A percentile compares a stretch with the other conserved stretches of the same genome.
phyloP scores from a whole-genome alignment of 1,139 yeast species.

The Chernovozyma sophiae-reginae region DNA sequence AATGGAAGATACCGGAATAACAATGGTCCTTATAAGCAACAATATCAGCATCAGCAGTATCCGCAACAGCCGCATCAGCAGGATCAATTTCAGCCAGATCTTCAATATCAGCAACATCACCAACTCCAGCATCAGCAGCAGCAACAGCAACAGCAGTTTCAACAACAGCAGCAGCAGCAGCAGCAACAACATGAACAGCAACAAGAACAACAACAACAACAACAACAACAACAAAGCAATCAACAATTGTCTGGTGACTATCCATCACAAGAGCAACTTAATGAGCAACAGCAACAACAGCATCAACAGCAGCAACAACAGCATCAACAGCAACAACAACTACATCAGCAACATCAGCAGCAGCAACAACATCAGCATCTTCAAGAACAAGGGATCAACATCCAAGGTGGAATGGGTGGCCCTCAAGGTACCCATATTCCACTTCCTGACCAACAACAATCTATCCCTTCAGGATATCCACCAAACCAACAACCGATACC shows the following conservation, averaged over 20 bases:
- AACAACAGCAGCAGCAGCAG: conserved; percentile 2
- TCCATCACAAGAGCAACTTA: conserved; percentile 7
- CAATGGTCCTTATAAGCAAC: not conserved
- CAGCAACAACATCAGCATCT: conserved; percentile 3
- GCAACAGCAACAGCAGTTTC: conserved; percentile 7
- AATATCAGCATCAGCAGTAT: conserved; percentile 2
- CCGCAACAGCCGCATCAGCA: not conserved
- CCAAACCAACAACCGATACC: conserved; percentile 14
- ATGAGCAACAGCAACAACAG: conserved; percentile 10
- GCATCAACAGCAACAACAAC: conserved; percentile 12
- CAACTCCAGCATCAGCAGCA: conserved; percentile 7
- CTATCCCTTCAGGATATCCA: not conserved
- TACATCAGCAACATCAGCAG: conserved; percentile 13
- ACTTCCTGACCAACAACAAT: conserved; percentile 10
- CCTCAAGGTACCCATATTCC: conserved; percentile 1
- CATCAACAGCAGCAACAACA: conserved; percentile 15
- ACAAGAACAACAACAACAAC: conserved; percentile 1
- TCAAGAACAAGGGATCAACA: conserved; percentile 8
- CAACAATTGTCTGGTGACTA: conserved; percentile 5
- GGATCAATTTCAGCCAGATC: not conserved
- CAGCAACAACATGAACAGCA: conserved; percentile 9
- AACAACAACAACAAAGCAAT: conserved; percentile 9
- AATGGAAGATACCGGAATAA: not conserved
- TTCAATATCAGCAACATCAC: conserved; percentile 1
- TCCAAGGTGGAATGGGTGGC: not conserved